Base-by-base conservation (phyloP, 2,329 filamentous ascomycete genomes). In the Cercospora canescens region DNA sequence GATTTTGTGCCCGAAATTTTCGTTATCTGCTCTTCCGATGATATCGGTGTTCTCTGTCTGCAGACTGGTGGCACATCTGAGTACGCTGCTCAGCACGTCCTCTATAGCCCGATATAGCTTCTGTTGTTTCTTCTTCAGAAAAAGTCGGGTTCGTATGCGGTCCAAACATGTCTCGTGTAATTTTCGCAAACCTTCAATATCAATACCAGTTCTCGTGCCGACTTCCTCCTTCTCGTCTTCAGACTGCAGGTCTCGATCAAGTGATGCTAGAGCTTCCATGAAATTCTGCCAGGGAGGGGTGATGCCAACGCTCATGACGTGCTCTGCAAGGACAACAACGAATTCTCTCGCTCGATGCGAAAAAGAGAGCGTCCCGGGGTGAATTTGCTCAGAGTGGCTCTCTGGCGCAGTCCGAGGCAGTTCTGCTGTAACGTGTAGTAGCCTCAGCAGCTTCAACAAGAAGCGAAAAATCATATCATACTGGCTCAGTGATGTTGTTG, bases 401-500 rank as follows among this genome's bases (percentile, higher is more conserved):
- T 45, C 60, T 26, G 28, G n/a, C 63, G 68, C 70, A 70, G 5
- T 35, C 41, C 37, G n/a, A 18, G 58, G 21, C 18, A 83, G 71
- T 32, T 79, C 76, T 9, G 79, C 75, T 32, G 81, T 86, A 1
- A 86, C 82, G 72, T 89, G 86, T 8, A 72, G 82, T 86, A 97
- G 89, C 35, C 95, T 88, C 12, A 93, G 78, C 0, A 96, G 81
- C 3, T 92, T 88, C 3, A 98, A 82, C 0, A 97, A 81, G 16
- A 92, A 85, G 72, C 89, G 91, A 81, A 97, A 98, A 37, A 97
- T 85, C 55, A 85, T 84, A 76, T 98, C 95, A 74, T 97, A 98
- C 71, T 93, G 93, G 62, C 88, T 82, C 11, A 98, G 80, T 1
- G 90, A 85, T 0, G 83, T 77, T 0, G 88, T 83, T 0, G 92